Percentiles rank a stretch among this genome's conserved stretches.
Conservation (phyloP, 352 stramenopile genomes). For the Phytopythium vexans region DNA sequence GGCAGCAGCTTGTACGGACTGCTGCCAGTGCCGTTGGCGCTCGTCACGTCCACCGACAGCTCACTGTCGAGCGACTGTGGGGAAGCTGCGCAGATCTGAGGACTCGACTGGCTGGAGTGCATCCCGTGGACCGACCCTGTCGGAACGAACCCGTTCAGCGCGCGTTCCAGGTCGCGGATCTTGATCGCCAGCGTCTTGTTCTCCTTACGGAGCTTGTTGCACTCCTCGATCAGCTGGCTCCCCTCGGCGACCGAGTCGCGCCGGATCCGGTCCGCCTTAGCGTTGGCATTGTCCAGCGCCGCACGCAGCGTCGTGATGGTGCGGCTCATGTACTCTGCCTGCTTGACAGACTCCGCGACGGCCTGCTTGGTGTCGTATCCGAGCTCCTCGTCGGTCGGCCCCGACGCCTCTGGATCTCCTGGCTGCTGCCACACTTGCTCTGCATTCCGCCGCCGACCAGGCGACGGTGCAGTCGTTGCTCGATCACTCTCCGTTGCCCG, state of each 20-base stretch:
- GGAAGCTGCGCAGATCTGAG: slow-evolving; percentile 22
- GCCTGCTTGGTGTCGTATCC: slow-evolving; percentile 77
- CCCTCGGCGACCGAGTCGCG: slow-evolving; percentile 75
- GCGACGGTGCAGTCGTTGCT: slow-evolving; percentile 2
- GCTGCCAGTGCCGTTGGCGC: slow-evolving; percentile 12
- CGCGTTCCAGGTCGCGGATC: slow-evolving; percentile 59
- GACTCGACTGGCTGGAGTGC: slow-evolving; percentile 28
- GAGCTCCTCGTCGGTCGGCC: slow-evolving; percentile 36
- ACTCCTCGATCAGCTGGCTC: slow-evolving; percentile 77
- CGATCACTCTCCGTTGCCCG: neutral
- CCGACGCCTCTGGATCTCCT: neutral
- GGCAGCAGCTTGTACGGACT: slow-evolving; percentile 18
- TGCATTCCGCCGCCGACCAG: slow-evolving; percentile 4
- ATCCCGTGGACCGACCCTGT: slow-evolving; percentile 4
- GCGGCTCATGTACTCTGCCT: slow-evolving; percentile 81
- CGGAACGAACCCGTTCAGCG: slow-evolving; percentile 2
- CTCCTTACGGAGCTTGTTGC: slow-evolving; percentile 73
- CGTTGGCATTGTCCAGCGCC: slow-evolving; percentile 66
- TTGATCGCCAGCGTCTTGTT: slow-evolving; percentile 65
- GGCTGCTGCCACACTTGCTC: neutral
- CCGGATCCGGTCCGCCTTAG: slow-evolving; percentile 58
- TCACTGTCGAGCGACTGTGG: slow-evolving; percentile 12
- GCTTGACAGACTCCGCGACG: slow-evolving; percentile 70
- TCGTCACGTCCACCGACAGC: slow-evolving; percentile 8
- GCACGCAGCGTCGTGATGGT: slow-evolving; percentile 62